phyloP scores from a whole-genome alignment of 2,329 filamentous ascomycete genomes.

The Clarireedia paspali region DNA sequence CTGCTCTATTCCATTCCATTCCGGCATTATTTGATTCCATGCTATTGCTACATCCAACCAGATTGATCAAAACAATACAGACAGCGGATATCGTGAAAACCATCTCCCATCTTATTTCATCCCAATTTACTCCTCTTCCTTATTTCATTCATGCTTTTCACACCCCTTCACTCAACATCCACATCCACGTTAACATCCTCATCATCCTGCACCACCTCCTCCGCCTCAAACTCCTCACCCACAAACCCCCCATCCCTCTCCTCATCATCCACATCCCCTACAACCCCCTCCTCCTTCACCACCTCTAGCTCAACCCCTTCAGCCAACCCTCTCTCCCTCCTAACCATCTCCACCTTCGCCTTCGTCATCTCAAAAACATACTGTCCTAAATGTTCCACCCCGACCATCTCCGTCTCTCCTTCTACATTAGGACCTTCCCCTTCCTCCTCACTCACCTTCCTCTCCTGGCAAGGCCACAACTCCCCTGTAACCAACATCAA shows the following conservation, averaged over 20 bases:
- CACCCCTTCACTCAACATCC: too few species aligned
- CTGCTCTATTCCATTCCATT: too few species aligned
- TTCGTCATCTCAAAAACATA: constrained; percentile 97
- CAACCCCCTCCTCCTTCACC: constrained; percentile 11
- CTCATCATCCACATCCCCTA: neutral
- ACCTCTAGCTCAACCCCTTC: constrained; percentile 1
- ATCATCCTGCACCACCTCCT: constrained; percentile 12
- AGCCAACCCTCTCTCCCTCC: constrained; percentile 24
- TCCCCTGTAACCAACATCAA: constrained; percentile 77
- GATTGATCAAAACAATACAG: too few species aligned
- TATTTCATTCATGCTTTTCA: too few species aligned
- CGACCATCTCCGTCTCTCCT: constrained; percentile 68
- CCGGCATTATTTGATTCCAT: too few species aligned
- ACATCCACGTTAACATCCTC: neutral
- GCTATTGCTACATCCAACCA: too few species aligned
- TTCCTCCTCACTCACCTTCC: constrained; percentile 39
- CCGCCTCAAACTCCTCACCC: constrained; percentile 21
- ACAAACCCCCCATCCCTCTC: constrained; percentile 10
- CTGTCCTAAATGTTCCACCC: constrained; percentile 88
- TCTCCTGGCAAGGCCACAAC: constrained; percentile 63
- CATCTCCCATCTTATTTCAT: too few species aligned
- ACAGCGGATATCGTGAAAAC: too few species aligned
- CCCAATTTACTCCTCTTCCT: constrained; percentile 26
- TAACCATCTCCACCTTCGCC: constrained; percentile 27
- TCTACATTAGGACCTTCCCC: constrained; percentile 33